These are phyloP conservation scores for Leptomonas seymouri DNA, from an alignment of 208 protist species.

Conservation along the genomic window DNA sequence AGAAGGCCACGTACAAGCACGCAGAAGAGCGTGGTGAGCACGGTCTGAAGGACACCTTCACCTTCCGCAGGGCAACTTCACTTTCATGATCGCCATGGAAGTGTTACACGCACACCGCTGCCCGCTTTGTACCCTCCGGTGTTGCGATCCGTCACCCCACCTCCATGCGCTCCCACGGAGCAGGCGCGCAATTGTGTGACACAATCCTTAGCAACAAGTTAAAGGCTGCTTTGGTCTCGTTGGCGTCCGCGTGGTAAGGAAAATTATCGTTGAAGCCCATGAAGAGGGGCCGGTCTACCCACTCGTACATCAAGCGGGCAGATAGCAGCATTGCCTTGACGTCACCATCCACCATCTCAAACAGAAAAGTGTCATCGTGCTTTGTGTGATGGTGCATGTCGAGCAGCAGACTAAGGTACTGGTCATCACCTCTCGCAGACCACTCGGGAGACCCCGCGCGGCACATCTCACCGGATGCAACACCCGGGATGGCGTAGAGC, in stretches of 20 bases:
- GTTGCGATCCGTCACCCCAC: background rate
- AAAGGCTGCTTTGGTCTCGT: constrained; percentile 6
- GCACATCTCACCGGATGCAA: constrained; percentile 10
- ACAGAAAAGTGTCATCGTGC: constrained; percentile 16
- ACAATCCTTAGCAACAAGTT: constrained; percentile 8
- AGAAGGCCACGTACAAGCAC: too few relatives aligned
- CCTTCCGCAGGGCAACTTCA: too few relatives aligned
- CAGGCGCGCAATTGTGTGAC: constrained; percentile 11
- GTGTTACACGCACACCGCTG: too few relatives aligned
- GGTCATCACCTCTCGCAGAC: constrained; percentile 17
- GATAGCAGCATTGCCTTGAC: constrained; percentile 15
- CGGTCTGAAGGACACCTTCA: too few relatives aligned
- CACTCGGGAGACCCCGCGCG: constrained; percentile 1
- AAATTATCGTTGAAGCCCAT: constrained; percentile 23
- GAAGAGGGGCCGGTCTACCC: constrained; percentile 13
- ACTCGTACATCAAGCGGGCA: constrained; percentile 17
- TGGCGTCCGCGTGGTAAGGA: background rate
- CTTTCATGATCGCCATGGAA: too few relatives aligned
- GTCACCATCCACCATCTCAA: constrained; percentile 23
- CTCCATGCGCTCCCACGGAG: constrained; percentile 10
- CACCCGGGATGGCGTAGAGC: constrained; percentile 22
- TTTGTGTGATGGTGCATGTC: constrained; percentile 24
- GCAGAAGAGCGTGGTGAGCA: too few relatives aligned
- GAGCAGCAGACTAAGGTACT: constrained; percentile 22
- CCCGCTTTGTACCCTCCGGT: too few relatives aligned